A percentile compares a stretch with the other conserved stretches of the same genome.
phyloP scores from a whole-genome alignment of 2,329 filamentous ascomycete genomes.

The Pseudopyrenochaeta lycopersici region DNA sequence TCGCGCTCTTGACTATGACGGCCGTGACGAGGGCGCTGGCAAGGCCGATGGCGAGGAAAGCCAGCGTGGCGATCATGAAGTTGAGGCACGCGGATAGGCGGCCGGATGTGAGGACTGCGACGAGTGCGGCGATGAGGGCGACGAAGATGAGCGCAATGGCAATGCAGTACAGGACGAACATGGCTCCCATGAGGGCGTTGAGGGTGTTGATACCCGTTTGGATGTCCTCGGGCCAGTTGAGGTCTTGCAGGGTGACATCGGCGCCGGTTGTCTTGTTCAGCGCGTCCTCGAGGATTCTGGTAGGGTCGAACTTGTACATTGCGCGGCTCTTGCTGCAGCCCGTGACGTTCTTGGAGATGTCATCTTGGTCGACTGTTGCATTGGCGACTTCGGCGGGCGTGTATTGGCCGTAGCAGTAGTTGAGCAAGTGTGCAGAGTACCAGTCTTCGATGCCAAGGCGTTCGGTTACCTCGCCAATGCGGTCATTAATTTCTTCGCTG shows the following conservation, averaged over 20 bases:
- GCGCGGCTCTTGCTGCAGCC: conserved; percentile 63
- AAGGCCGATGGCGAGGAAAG: conserved; percentile 69
- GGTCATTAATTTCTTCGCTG: conserved; percentile 40
- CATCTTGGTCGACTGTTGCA: conserved; percentile 49
- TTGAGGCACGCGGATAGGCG: conserved; percentile 60
- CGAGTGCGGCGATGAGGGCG: conserved; percentile 57
- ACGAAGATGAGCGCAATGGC: conserved; percentile 63
- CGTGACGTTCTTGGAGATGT: conserved; percentile 62
- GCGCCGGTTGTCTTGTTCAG: conserved; percentile 53
- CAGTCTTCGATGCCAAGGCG: conserved; percentile 66
- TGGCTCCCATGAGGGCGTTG: conserved; percentile 59
- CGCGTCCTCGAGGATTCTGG: conserved; percentile 57
- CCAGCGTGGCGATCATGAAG: conserved; percentile 59
- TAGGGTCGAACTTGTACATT: conserved; percentile 67
- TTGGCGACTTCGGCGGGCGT: conserved; percentile 54
- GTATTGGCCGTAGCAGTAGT: conserved; percentile 65
- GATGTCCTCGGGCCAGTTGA: conserved; percentile 67
- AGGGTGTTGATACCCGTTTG: conserved; percentile 63
- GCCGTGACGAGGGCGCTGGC: conserved; percentile 79
- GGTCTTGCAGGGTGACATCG: conserved; percentile 59
- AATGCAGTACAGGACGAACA: conserved; percentile 68
- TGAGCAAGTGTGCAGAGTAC: conserved; percentile 68
- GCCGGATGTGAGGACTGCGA: conserved; percentile 56
- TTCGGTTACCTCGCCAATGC: conserved; percentile 57
- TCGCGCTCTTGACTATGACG: conserved; percentile 62